Base-by-base conservation (phyloP, 345 rosid genomes). In the Trapa bicornis region DNA sequence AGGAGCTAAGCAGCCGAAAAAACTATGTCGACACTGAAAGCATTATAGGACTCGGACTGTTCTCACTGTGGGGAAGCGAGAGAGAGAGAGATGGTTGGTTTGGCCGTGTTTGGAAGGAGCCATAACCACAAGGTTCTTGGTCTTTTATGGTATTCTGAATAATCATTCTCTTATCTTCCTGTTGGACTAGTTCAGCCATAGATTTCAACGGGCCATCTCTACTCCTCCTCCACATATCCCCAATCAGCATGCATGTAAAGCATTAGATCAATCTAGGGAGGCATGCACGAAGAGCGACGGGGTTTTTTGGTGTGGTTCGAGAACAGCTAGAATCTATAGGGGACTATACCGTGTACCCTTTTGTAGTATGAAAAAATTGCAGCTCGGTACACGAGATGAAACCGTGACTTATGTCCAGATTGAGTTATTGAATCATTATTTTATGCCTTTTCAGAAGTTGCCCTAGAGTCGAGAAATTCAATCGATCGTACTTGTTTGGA, bases 1-100 rank as follows among this genome's bases (percentile, higher is more conserved):
- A 42, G 50, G 52, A 41, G 67, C 53, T 65, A 65, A n/a, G 67
- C 33, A 41, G 67, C 67, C 67, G 67, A 43, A 65, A 22, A 48
- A 65, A 47, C 47, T 41, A 42, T 43, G 38, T 45, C 48, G 63
- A 58, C 63, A 58, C 63, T 58, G 38, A 29, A 33, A 58, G 11
- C 63, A 58, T 58, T 58, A 32, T 58, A 54, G 60, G 60, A 54
- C n/a, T 54, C 60, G 60, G 60, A 54, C 60, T 54, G 60, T 54
- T 54, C 60, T 41, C 43, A 41, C 43, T 6, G 6, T 35, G 22
- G 1, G 22, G 29, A 22, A 22, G 29, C 29, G 29, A 22, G 29
- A 22, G 29, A 22, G 29, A 54, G 60, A 35, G 60, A n/a, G 4
- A n/a, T n/a, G 29, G 29, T 0, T 22, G 60, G 60, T 54, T 54